Conservation (phyloP, 1,284 basidiomycete species). For the Ceratobasidium sp. region DNA sequence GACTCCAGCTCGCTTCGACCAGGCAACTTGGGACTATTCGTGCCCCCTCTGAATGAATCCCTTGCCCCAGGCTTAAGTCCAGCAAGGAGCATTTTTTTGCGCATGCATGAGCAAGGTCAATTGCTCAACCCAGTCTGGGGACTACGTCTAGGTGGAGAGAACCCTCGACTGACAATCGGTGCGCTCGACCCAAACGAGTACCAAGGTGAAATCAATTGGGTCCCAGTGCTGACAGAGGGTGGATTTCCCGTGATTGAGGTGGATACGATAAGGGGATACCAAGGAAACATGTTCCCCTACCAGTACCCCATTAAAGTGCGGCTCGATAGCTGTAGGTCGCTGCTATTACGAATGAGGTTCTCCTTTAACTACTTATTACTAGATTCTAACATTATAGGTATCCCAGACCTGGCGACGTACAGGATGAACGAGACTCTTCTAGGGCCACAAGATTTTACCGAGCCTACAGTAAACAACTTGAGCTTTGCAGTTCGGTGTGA, state of each 20-base stretch:
- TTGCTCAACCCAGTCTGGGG: constrained; percentile 23
- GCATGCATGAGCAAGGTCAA: constrained; percentile 8
- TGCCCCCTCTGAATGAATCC: background rate
- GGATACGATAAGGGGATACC: too few relatives aligned
- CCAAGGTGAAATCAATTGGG: constrained; percentile 26
- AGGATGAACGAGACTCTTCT: constrained; percentile 7
- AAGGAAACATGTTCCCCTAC: constrained; percentile 13
- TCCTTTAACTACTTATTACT: too few relatives aligned
- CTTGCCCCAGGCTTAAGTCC: too few relatives aligned
- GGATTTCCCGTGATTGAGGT: constrained; percentile 4
- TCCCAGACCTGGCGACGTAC: constrained; percentile 7
- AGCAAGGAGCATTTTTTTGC: background rate
- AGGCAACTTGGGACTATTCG: constrained; percentile 21
- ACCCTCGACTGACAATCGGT: constrained; percentile 9
- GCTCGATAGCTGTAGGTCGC: background rate
- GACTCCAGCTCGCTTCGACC: background rate
- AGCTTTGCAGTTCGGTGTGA: constrained; percentile 12
- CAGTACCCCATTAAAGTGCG: constrained; percentile 4
- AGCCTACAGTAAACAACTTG: background rate
- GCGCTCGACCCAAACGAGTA: constrained; percentile 22
- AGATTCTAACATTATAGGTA: constrained; percentile 19
- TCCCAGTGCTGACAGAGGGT: constrained; percentile 10
- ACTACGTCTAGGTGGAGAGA: constrained; percentile 6
- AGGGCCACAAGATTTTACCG: constrained; percentile 1
- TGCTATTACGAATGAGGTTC: background rate